Evolutionary conservation across 2,329 filamentous ascomycete genomes (phyloP).

Genomic region (Nannizziopsis arthrosporioides): DNA sequence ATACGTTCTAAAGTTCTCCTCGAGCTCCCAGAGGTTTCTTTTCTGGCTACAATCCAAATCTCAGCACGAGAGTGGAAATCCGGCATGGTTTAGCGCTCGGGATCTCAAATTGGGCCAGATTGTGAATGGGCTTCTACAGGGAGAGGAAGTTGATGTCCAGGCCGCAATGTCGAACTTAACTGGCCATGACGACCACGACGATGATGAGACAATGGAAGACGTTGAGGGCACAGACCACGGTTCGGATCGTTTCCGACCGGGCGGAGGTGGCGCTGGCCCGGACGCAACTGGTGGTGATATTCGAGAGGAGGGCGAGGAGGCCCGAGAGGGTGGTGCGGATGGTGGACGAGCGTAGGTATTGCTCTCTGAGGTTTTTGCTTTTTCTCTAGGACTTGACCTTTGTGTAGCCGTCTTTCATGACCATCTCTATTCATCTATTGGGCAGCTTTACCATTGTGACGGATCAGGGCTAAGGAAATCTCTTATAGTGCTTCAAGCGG

Average conservation of each 20-base stretch:
- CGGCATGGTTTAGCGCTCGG: slow-evolving; percentile 69
- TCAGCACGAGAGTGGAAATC: slow-evolving; percentile 58
- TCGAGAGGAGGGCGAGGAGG: slow-evolving; percentile 74
- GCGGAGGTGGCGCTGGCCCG: slow-evolving; percentile 67
- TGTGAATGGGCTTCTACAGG: slow-evolving; percentile 72
- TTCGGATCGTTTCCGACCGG: slow-evolving; percentile 42
- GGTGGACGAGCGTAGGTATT: slow-evolving; percentile 98
- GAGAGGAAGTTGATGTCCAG: slow-evolving; percentile 73
- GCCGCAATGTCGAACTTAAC: slow-evolving; percentile 57
- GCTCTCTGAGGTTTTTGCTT: slow-evolving; percentile 25
- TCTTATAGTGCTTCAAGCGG: slow-evolving; percentile 46
- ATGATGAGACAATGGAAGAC: slow-evolving; percentile 70
- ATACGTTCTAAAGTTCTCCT: slow-evolving; percentile 85
- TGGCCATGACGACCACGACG: slow-evolving; percentile 46
- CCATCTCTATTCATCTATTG: not conserved
- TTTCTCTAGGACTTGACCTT: not conserved
- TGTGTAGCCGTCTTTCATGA: slow-evolving; percentile 1
- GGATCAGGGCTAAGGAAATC: slow-evolving; percentile 10
- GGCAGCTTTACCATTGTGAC: not conserved
- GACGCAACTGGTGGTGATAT: slow-evolving; percentile 85
- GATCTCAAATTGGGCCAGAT: slow-evolving; percentile 82
- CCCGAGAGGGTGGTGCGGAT: slow-evolving; percentile 87
- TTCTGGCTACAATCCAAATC: slow-evolving; percentile 95
- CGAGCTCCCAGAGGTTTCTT: slow-evolving; percentile 78
- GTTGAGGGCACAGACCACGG: slow-evolving; percentile 52